phyloP scores from a whole-genome alignment of 306 rosid species.

The Begonia masoniana region DNA sequence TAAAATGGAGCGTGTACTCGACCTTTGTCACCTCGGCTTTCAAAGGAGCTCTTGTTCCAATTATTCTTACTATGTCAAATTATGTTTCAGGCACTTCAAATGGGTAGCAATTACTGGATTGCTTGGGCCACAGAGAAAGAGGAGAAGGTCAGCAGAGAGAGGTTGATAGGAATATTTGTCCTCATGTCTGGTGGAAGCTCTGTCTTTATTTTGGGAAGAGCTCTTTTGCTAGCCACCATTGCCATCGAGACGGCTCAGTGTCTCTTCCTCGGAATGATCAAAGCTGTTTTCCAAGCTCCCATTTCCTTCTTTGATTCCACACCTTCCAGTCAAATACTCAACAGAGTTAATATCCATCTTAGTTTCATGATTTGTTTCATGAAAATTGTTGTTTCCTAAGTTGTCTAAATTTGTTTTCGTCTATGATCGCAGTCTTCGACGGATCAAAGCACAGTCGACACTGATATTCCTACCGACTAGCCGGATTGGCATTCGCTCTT shows the following conservation, averaged over 20 bases:
- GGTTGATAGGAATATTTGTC: constrained; percentile 1
- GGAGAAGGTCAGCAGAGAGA: constrained; percentile 23
- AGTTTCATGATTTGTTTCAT: neutral
- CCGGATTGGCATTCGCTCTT: constrained; percentile 6
- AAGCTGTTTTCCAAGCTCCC: constrained; percentile 69
- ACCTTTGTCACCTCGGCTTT: constrained; percentile 63
- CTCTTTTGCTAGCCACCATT: constrained; percentile 47
- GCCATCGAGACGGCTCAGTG: constrained; percentile 62
- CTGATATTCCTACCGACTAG: constrained; percentile 6
- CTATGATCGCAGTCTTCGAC: constrained; percentile 5
- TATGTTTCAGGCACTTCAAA: constrained; percentile 56
- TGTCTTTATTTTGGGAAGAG: constrained; percentile 33
- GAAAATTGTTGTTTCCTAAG: neutral
- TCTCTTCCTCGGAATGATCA: constrained; percentile 64
- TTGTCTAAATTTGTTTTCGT: neutral
- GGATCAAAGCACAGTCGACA: constrained; percentile 12
- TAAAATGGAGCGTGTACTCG: constrained; percentile 74
- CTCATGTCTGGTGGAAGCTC: constrained; percentile 43
- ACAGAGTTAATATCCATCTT: constrained; percentile 31
- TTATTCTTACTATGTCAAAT: constrained; percentile 60
- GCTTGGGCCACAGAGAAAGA: constrained; percentile 35
- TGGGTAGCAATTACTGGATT: constrained; percentile 91
- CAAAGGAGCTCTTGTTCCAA: constrained; percentile 36
- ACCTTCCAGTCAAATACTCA: constrained; percentile 77
- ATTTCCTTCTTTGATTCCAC: constrained; percentile 75